Evolutionary conservation across 805 yeast species (phyloP), one percentile per base, ranked within the genome.

Genomic region (Sugiyamaella lignohabitans): DNA sequence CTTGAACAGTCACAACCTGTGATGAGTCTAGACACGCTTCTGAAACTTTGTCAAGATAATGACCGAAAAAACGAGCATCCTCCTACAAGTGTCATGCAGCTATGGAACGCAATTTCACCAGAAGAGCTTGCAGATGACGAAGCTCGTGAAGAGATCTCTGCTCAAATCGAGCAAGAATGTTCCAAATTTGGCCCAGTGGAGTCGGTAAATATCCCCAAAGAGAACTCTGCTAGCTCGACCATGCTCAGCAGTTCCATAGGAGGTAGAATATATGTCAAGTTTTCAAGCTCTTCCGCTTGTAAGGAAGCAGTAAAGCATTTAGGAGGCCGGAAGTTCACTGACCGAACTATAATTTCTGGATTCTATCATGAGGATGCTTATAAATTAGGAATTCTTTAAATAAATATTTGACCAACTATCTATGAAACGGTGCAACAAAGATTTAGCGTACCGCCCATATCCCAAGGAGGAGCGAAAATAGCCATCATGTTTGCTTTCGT

Each of bases 241-340:
- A 8, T 14, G 8, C 32, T 27, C 14, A 14, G 11, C 14, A 14
- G 11, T 27, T 27, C 32, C 14, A 61, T 16, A 56, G 57, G 70
- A 69, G 96, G 96, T 0, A 82, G 78, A 52, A 72, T 87, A 0
- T 87, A 72, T 61, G 77, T 85, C 19, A 78, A 82, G 61, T 88
- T 84, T 63, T 71, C 69, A 1, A 67, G 68, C 10, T 63, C 69
- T 1, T 74, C 74, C 1, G 64, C 66, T 1, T 82, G 95, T 1
- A 60, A 66, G 4, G 61, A 63, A 5, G 94, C 93, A 0, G 67
- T 78, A 63, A 49, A 63, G 6, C 74, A 70, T 6, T 55, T 87
- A 16, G 78, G 83, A 5, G 95, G 95, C 1, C 65, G 81, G 43
- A 64, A 65, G 44, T 88, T 80, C 59, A 77, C 80, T 52, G 88